A percentile compares a stretch with the other conserved stretches of the same genome.
Evolutionary conservation across 257 asterid genomes (phyloP).

Genomic region (Solanum piurae): DNA sequence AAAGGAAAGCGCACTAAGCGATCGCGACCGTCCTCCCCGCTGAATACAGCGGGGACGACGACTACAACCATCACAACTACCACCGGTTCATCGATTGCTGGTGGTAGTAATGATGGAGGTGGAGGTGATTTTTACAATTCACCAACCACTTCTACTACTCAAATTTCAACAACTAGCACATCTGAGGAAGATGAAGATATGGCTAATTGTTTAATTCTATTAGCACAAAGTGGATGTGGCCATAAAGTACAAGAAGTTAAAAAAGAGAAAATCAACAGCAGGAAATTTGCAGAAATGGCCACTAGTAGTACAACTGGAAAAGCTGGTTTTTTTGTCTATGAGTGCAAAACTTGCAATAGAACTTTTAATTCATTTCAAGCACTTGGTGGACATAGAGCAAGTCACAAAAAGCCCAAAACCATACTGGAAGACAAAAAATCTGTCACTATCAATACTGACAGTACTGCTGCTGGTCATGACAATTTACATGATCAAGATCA

Average conservation of each 20-base stretch:
- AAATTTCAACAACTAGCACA: constrained; percentile 19
- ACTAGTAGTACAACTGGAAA: neutral
- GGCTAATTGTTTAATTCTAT: constrained; percentile 80
- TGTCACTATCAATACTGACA: neutral
- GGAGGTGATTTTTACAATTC: neutral
- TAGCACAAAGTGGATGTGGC: constrained; percentile 46
- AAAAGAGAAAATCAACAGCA: constrained; percentile 15
- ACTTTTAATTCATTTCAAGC: constrained; percentile 78
- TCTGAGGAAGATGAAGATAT: constrained; percentile 58
- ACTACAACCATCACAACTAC: neutral
- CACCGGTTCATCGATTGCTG: neutral
- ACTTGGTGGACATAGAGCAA: constrained; percentile 81
- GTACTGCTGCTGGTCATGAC: no score
- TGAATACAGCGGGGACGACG: neutral
- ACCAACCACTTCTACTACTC: constrained; percentile 7
- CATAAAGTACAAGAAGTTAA: neutral
- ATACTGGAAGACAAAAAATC: neutral
- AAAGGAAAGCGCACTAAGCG: neutral
- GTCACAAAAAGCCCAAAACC: constrained; percentile 61
- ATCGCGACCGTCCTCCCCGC: neutral
- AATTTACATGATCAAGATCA: neutral
- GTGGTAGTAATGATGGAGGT: neutral
- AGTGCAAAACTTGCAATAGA: constrained; percentile 70
- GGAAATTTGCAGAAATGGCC: constrained; percentile 38
- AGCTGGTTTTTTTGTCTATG: constrained; percentile 34